A percentile compares a stretch with the other conserved stretches of the same genome.
These are phyloP conservation scores for Penicillium janthinellum DNA, from an alignment of 2,329 filamentous ascomycete species.

Conservation along the genomic window DNA sequence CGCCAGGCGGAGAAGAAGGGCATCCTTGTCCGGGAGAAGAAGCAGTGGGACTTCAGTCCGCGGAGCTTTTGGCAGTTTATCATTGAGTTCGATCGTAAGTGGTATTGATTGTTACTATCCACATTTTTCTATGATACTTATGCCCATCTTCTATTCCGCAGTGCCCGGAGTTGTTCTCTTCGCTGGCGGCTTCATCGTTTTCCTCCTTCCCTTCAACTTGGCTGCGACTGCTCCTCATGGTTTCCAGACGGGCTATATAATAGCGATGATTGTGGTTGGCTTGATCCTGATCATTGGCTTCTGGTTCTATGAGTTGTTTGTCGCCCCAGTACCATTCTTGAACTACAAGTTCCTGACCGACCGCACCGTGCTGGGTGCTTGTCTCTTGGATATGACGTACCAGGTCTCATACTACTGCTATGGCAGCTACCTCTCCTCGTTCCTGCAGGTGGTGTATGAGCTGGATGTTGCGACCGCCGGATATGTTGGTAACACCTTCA, in stretches of 20 bases:
- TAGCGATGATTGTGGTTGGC: constrained; percentile 58
- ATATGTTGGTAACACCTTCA: constrained; percentile 52
- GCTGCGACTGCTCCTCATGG: constrained; percentile 39
- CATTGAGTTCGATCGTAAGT: constrained; percentile 62
- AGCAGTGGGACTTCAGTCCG: constrained; percentile 46
- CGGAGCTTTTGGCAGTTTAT: constrained; percentile 56
- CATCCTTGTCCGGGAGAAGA: constrained; percentile 42
- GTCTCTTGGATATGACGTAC: constrained; percentile 33
- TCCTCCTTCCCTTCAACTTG: constrained; percentile 51
- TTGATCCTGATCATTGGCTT: constrained; percentile 57
- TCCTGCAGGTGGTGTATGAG: constrained; percentile 34
- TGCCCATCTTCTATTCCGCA: constrained; percentile 16
- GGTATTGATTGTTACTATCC: not conserved
- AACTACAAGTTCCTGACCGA: constrained; percentile 43
- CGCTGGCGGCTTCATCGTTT: constrained; percentile 61
- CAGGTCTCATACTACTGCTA: constrained; percentile 38
- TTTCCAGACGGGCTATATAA: constrained; percentile 51
- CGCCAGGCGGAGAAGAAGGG: constrained; percentile 59
- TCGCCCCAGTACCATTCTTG: constrained; percentile 52
- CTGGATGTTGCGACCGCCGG: constrained; percentile 35
- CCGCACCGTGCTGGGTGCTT: constrained; percentile 35
- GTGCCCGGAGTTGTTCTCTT: constrained; percentile 63
- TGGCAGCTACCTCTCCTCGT: constrained; percentile 32
- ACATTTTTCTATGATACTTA: not conserved
- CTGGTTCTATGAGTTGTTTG: constrained; percentile 54